Evolutionary conservation across 129 eudicot genomes (phyloP), one percentile per base, ranked within the genome.

Genomic region (Tagetes erecta): DNA sequence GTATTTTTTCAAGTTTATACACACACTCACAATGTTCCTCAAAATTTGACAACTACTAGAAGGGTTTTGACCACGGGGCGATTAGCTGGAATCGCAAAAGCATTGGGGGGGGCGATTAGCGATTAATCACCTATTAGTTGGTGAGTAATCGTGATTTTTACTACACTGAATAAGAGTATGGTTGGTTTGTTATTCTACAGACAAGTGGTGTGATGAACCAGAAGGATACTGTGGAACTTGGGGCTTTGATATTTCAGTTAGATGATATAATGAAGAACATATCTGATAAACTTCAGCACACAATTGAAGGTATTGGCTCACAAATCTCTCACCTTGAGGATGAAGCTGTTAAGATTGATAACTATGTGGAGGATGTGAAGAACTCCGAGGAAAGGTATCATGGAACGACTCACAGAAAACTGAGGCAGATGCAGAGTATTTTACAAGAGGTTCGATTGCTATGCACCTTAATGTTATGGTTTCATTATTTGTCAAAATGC

Each of bases 401-500:
- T 69, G 72, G 67, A 49, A 68, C 38, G 3, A 75, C 71, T 2
- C 65, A 68, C 38, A 13, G 58, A 35, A 74, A 80, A 71, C 76
- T 80, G 30, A 34, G 2, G 35, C 58, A 80, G 51, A 74, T 80
- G 80, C 84, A 74, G 6, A 67, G n/a, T 74, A 27, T 68, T 50
- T 63, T 80, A 66, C 84, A 74, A 74, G 84, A 80, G 84, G 84
- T 80, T 2, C 3, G 6, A 72, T 71, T 38, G 6, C 45, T 71
- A 41, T 51, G 7, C 9, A 35, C 46, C 41, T 60, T 57, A 42
- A 33, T n/a, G 37, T 35, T 68, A 12, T 6, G 4, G 31, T 63
- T 14, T 74, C 31, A 40, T 72, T 6, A 4, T 39, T 3, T n/a
- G 52, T 14, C 51, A 20, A 40, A 7, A 40, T 0, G 1, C 8